These are phyloP conservation scores for Schizosaccharomyces pombe DNA, from an alignment of 805 yeast species.

Conservation along the genomic window DNA sequence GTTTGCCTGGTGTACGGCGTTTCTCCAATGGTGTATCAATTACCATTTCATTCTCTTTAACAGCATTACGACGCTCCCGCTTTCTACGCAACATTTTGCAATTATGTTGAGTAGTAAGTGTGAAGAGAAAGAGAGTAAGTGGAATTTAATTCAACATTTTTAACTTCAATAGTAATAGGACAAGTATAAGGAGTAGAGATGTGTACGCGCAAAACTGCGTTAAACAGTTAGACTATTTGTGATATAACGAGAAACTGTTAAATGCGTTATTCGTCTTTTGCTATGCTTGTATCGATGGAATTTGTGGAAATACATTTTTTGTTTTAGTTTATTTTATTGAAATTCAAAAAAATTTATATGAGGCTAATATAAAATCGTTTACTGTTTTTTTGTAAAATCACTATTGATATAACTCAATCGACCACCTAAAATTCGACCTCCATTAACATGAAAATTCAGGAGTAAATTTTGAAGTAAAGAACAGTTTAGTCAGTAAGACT, in stretches of 20 bases:
- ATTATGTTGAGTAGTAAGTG: not conserved
- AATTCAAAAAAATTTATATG: not conserved
- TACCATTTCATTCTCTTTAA: not conserved
- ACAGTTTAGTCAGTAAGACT: no score
- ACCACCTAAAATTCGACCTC: no score
- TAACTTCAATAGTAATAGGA: no score
- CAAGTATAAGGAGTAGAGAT: not conserved
- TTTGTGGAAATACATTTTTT: not conserved
- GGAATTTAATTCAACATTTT: not conserved
- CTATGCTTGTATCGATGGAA: not conserved
- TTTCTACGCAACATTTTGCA: conserved; percentile 1
- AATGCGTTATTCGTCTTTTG: not conserved
- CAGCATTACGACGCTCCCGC: not conserved
- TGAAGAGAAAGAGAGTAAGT: not conserved
- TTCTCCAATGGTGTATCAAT: not conserved
- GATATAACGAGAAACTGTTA: no score
- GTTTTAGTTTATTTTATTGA: no score
- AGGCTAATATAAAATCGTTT: not conserved
- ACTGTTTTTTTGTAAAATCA: not conserved
- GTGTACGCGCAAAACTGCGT: not conserved
- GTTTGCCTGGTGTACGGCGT: not conserved
- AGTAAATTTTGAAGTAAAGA: no score
- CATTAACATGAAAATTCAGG: no score
- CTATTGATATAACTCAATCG: not conserved
- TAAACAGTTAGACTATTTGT: no score